Evolutionary conservation across 768 basidiomycete species (phyloP).

Genomic region (Russula lepida): DNA sequence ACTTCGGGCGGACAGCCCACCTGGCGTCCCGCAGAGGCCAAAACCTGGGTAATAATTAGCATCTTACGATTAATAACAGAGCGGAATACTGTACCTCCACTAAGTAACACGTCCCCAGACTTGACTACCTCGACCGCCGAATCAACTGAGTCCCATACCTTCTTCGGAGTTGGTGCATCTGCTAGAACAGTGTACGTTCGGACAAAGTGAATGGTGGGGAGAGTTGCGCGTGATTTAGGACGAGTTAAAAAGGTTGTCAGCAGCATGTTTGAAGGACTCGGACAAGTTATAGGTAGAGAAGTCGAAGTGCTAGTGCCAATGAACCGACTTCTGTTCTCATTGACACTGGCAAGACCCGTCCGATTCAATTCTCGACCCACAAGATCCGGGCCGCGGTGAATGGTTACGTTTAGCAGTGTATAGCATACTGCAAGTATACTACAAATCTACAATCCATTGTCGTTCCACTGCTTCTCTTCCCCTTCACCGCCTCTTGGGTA

Average conservation of each 20-base stretch:
- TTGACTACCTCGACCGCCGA: conserved; percentile 79
- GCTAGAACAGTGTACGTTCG: conserved; percentile 12
- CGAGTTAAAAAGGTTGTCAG: not conserved
- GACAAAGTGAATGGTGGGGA: conserved; percentile 1
- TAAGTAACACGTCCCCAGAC: conserved; percentile 69
- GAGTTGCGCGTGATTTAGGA: not conserved
- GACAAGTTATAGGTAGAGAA: not conserved
- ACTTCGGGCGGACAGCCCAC: conserved; percentile 31
- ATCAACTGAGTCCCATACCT: conserved; percentile 77
- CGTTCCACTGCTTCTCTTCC: not conserved
- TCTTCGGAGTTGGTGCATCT: conserved; percentile 32
- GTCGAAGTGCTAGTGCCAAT: not conserved
- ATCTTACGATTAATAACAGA: not conserved
- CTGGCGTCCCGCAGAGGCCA: conserved; percentile 82
- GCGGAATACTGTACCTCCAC: conserved; percentile 53
- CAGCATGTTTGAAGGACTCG: not conserved
- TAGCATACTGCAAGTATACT: not conserved
- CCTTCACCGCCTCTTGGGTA: conserved; percentile 41
- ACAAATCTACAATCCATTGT: not conserved
- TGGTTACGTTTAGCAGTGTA: not conserved
- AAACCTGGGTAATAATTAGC: conserved; percentile 48
- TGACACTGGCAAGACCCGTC: not conserved
- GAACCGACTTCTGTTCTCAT: not conserved
- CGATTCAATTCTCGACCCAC: not conserved
- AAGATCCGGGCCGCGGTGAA: not conserved